A percentile compares a stretch with the other conserved stretches of the same genome.
Conservation (phyloP, 2,329 filamentous ascomycete genomes). For the Botrytis tulipae region DNA sequence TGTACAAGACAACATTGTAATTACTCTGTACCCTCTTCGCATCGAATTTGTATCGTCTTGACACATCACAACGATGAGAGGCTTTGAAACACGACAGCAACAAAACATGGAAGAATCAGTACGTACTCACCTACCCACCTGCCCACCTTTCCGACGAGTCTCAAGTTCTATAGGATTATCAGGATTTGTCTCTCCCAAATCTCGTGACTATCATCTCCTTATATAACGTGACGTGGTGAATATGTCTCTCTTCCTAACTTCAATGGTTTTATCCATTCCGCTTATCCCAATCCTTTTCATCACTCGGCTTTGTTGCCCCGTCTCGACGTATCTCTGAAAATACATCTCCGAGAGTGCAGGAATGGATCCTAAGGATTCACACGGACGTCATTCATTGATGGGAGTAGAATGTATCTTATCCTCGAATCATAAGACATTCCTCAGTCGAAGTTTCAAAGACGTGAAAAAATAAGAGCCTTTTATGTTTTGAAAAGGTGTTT, state of each 20-base stretch:
- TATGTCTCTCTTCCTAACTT: neutral
- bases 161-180: neutral
- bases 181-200: neutral
- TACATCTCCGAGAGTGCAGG: neutral
- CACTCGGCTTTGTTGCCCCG: neutral
- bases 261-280: neutral
- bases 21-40: neutral
- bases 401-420: neutral
- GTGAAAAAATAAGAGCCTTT: neutral
- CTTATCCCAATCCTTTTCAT: neutral
- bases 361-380: neutral
- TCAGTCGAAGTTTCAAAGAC: neutral
- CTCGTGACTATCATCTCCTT: too few relatives aligned
- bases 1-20: too few relatives aligned
- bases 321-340: neutral
- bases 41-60: neutral
- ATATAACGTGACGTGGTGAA: neutral
- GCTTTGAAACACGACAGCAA: neutral
- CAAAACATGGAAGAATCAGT: neutral
- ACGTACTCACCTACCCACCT: neutral
- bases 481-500: neutral
- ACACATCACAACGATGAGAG: neutral
- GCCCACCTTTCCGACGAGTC: neutral
- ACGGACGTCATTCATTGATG: too few relatives aligned
- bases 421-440: neutral